These are phyloP conservation scores for Boechera divaricarpa DNA, from an alignment of 345 rosid species.

Conservation along the genomic window DNA sequence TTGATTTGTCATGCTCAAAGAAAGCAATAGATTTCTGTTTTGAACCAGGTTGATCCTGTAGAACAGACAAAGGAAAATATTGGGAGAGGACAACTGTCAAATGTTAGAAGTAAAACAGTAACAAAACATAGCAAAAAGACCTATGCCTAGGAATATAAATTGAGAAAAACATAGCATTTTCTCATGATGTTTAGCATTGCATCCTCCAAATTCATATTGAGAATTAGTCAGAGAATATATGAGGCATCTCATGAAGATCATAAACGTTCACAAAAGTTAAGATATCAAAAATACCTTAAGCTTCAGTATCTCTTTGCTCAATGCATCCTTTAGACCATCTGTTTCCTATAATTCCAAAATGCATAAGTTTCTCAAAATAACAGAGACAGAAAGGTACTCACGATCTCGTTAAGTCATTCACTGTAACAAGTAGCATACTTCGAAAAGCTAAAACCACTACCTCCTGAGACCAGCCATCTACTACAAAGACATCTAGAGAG, in stretches of 20 bases:
- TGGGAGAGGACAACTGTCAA: constrained; percentile 28
- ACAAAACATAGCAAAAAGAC: constrained; percentile 13
- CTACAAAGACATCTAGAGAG: constrained; percentile 93
- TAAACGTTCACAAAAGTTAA: not conserved
- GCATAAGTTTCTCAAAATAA: constrained; percentile 32
- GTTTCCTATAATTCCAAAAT: constrained; percentile 62
- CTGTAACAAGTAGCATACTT: constrained; percentile 19
- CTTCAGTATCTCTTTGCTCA: constrained; percentile 72
- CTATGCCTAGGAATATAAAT: not conserved
- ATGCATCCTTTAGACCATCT: constrained; percentile 66
- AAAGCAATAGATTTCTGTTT: constrained; percentile 54
- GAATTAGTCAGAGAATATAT: not conserved
- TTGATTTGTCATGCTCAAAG: constrained; percentile 52
- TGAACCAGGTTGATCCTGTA: constrained; percentile 64
- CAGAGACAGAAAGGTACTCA: constrained; percentile 34
- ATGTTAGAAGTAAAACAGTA: not conserved
- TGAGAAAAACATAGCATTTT: not conserved
- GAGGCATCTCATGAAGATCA: not conserved
- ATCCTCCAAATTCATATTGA: constrained; percentile 16
- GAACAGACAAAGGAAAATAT: constrained; percentile 38
- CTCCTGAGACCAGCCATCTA: constrained; percentile 95
- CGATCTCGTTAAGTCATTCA: constrained; percentile 22
- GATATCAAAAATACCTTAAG: constrained; percentile 64
- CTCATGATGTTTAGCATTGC: constrained; percentile 10
- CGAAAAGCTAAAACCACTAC: constrained; percentile 48